Conservation (phyloP, 768 basidiomycete species). For the Hericium alpestre region DNA sequence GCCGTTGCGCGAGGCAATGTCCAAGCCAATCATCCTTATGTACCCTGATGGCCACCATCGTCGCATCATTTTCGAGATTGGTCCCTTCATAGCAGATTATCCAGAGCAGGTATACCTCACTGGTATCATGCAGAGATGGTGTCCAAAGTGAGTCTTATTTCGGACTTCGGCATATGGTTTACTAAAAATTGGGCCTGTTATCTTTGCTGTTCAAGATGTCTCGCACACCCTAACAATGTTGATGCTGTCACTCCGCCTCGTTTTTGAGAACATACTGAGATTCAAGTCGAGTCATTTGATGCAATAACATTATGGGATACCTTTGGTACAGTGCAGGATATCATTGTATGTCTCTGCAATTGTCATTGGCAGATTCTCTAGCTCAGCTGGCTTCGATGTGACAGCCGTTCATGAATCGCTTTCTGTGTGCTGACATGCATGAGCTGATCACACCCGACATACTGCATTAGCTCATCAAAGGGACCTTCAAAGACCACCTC, state of each 20-base stretch:
- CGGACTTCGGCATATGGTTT: slow-evolving; percentile 8
- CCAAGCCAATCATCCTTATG: slow-evolving; percentile 1
- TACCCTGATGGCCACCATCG: slow-evolving; percentile 12
- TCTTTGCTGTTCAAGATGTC: slow-evolving; percentile 4
- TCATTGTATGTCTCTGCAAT: slow-evolving; percentile 11
- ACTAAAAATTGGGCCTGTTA: not conserved
- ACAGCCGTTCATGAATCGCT: slow-evolving; percentile 25
- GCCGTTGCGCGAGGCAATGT: slow-evolving; percentile 7
- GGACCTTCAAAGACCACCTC: slow-evolving; percentile 26
- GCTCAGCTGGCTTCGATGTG: not conserved
- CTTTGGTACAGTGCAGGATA: slow-evolving; percentile 11
- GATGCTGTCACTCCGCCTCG: not conserved
- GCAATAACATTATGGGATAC: slow-evolving; percentile 17
- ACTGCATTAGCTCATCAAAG: slow-evolving; percentile 24
- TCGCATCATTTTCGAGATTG: slow-evolving; percentile 7
- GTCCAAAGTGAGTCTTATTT: slow-evolving; percentile 5
- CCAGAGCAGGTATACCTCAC: slow-evolving; percentile 12
- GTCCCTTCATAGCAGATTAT: slow-evolving; percentile 15
- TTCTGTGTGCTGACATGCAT: slow-evolving; percentile 24
- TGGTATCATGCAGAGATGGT: slow-evolving; percentile 12
- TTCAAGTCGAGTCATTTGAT: slow-evolving; percentile 10
- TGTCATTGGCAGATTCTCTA: not conserved
- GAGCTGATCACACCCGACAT: slow-evolving; percentile 20
- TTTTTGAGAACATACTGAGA: slow-evolving; percentile 13
- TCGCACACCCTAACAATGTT: slow-evolving; percentile 1